These are phyloP conservation scores for Fusarium pininemorale DNA, from an alignment of 2,329 filamentous ascomycete genomes.

Conservation along the genomic window DNA sequence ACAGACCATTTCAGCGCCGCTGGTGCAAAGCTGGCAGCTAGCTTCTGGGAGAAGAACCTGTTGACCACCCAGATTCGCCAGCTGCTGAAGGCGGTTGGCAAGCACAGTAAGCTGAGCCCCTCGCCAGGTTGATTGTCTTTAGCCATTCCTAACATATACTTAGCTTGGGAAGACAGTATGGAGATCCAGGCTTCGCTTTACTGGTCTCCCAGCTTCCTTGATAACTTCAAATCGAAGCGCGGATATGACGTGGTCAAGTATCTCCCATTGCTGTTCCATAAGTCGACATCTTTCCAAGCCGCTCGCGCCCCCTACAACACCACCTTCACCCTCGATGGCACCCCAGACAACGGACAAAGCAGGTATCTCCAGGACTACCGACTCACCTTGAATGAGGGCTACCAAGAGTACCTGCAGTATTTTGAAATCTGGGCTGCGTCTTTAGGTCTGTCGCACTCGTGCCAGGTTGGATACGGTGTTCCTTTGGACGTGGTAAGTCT, in stretches of 20 bases:
- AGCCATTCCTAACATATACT: too few relatives aligned
- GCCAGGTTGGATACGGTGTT: neutral
- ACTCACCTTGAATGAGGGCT: neutral
- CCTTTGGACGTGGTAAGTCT: neutral
- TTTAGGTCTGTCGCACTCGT: neutral
- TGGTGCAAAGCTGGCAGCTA: neutral
- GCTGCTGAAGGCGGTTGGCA: neutral
- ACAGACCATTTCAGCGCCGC: neutral
- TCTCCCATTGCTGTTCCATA: neutral
- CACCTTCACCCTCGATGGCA: accelerated
- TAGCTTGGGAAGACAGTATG: neutral
- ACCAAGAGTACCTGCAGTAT: neutral
- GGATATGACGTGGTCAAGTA: neutral
- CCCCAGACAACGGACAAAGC: neutral
- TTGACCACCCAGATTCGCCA: neutral
- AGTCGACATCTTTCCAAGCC: neutral
- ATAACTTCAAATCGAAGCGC: neutral
- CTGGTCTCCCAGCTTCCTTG: neutral
- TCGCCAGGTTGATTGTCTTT: too few relatives aligned
- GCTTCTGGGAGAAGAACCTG: neutral
- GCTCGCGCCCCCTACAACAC: neutral
- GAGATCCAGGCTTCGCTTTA: neutral
- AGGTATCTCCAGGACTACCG: neutral
- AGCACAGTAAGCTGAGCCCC: neutral
- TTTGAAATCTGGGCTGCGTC: neutral